These are phyloP conservation scores for Sporothrix humicola DNA, from an alignment of 2,329 filamentous ascomycete species.

Conservation along the genomic window DNA sequence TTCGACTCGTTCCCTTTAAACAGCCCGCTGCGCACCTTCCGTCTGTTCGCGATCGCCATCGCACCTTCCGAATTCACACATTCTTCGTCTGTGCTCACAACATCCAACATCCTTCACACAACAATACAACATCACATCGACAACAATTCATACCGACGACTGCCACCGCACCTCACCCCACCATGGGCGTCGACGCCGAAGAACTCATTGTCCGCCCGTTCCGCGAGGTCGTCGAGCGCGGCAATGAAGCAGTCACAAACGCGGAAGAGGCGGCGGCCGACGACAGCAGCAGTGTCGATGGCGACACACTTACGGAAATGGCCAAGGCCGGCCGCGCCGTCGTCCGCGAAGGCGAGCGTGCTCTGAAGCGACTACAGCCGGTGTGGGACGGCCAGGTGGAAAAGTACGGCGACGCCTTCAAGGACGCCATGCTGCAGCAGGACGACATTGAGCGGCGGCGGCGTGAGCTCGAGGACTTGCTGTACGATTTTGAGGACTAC, in stretches of 20 bases:
- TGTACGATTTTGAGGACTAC: constrained; percentile 54
- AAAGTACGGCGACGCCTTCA: constrained; percentile 48
- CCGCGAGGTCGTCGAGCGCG: constrained; percentile 48
- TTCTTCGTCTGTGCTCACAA: not conserved
- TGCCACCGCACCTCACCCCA: not conserved
- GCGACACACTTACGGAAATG: constrained; percentile 41
- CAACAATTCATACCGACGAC: too few relatives aligned
- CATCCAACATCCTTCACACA: not conserved
- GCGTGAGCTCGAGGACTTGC: constrained; percentile 48
- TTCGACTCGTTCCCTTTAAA: not conserved
- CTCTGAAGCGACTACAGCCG: constrained; percentile 47
- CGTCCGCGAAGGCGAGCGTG: constrained; percentile 45
- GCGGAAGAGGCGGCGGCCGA: constrained; percentile 44
- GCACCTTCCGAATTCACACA: not conserved
- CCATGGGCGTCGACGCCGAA: constrained; percentile 42
- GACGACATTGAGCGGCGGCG: constrained; percentile 44
- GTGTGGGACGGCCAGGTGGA: constrained; percentile 48
- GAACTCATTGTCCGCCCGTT: constrained; percentile 48
- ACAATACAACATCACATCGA: not conserved
- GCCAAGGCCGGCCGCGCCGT: constrained; percentile 44
- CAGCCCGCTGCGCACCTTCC: not conserved
- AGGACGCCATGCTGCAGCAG: constrained; percentile 46
- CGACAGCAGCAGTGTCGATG: constrained; percentile 39
- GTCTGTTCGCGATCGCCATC: constrained; percentile 4
- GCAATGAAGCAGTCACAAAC: constrained; percentile 47